A percentile compares a stretch with the other conserved stretches of the same genome.
Conservation (phyloP, 202 grass and related monocot genomes). For the Bolboschoenoplectus hybrid region DNA sequence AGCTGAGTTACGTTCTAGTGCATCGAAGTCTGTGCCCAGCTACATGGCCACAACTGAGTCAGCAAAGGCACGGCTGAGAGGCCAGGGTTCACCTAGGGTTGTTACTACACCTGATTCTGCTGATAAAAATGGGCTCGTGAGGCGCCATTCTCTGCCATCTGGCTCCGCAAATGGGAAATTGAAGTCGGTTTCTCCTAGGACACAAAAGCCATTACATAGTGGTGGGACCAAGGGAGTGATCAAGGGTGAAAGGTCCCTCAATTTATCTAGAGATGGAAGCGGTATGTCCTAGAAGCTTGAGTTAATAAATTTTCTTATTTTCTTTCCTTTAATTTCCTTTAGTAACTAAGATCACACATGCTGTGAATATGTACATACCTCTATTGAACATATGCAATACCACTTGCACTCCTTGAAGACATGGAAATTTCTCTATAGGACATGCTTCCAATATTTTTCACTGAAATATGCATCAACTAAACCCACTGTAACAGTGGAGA, state of each 20-base stretch:
- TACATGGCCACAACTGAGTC: constrained; percentile 53
- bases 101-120: constrained; percentile 28
- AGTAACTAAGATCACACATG: background rate
- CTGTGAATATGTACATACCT: background rate
- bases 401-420: background rate
- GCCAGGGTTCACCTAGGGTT: constrained; percentile 43
- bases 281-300: constrained; percentile 26
- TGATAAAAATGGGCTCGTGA: constrained; percentile 34
- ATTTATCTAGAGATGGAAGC: constrained; percentile 47
- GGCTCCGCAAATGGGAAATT: constrained; percentile 40
- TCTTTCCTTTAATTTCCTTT: background rate
- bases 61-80: constrained; percentile 45
- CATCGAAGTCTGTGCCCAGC: constrained; percentile 40
- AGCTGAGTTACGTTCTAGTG: constrained; percentile 19
- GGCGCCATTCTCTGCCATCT: constrained; percentile 48
- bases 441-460: background rate
- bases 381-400: background rate
- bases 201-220: constrained; percentile 29
- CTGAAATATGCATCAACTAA: background rate
- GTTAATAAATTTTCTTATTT: background rate
- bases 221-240: constrained; percentile 25
- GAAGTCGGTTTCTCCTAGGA: constrained; percentile 44
- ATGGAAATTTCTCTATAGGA: background rate
- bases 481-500: background rate
- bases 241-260: constrained; percentile 45